Percentiles rank a stretch among this genome's conserved stretches.
These are phyloP conservation scores for Pseudonectria foliicola DNA, from an alignment of 2,329 filamentous ascomycete genomes.

Conservation along the genomic window DNA sequence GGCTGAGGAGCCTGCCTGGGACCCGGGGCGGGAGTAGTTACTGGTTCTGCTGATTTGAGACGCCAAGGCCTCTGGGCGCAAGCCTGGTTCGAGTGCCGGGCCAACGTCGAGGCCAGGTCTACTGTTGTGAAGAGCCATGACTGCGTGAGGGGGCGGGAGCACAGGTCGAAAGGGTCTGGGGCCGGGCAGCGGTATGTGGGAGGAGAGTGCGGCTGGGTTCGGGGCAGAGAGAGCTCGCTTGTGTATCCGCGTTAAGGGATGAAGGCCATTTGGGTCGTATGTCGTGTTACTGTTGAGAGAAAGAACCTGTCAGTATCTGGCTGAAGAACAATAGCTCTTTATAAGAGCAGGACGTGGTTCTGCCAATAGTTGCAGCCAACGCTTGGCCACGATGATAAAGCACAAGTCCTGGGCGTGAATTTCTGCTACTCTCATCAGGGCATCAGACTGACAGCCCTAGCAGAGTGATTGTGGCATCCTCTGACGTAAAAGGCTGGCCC, in stretches of 20 bases:
- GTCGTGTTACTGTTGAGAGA: slow-evolving; percentile 2
- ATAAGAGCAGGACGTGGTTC: no score
- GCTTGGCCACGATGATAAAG: no score
- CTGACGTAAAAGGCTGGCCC: no score
- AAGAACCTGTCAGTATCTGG: slow-evolving; percentile 1
- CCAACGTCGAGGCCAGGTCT: slow-evolving; percentile 5
- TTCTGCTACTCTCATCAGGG: no score
- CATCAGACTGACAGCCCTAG: no score
- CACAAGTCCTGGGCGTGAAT: no score
- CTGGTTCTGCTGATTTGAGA: no score
- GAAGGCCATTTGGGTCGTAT: slow-evolving; percentile 3
- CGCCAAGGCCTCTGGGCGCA: no score
- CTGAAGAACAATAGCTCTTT: slow-evolving; percentile 2
- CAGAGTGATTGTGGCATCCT: no score
- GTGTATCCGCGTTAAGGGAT: slow-evolving; percentile 29
- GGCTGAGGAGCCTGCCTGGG: neutral
- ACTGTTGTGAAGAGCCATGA: no score
- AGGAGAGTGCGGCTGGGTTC: slow-evolving; percentile 28
- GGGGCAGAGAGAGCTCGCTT: slow-evolving; percentile 46
- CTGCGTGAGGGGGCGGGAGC: slow-evolving; percentile 8
- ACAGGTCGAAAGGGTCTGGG: slow-evolving; percentile 9
- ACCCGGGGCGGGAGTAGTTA: no score
- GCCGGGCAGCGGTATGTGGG: neutral
- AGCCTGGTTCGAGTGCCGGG: neutral
- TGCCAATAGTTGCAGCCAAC: no score